Evolutionary conservation across 345 rosid genomes (phyloP).

Genomic region (Murraya koenigii): DNA sequence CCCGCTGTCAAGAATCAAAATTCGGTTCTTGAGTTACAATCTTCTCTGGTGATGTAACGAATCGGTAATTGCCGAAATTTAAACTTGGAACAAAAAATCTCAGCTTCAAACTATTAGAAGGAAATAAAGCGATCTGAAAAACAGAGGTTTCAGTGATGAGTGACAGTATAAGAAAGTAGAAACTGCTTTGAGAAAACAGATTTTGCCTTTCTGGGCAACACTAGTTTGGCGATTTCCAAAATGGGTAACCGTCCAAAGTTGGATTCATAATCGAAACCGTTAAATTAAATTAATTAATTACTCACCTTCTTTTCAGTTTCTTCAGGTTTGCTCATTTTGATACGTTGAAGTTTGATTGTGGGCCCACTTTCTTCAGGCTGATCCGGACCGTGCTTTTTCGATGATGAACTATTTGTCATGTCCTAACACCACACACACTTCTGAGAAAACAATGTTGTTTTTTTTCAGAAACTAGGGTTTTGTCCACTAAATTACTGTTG

Average conservation of each 20-base stretch:
- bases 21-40: background rate
- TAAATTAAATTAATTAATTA: background rate
- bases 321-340: conserved; percentile 56
- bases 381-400: conserved; percentile 47
- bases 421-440: background rate
- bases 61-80: background rate
- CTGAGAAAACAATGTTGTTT: conserved; percentile 17
- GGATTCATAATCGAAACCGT: conserved; percentile 10
- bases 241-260: conserved; percentile 11
- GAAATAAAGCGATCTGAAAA: background rate
- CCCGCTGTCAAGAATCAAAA: no score
- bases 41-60: background rate
- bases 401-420: conserved; percentile 39
- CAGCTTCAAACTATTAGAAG: background rate
- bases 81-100: background rate
- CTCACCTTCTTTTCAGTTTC: conserved; percentile 45
- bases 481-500: background rate
- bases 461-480: conserved; percentile 17
- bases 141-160: background rate
- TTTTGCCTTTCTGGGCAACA: background rate
- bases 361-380: conserved; percentile 38
- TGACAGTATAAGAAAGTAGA: background rate
- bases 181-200: background rate
- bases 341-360: conserved; percentile 32
- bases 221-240: conserved; percentile 1